Evolutionary conservation across 805 yeast genomes (phyloP).

Genomic region (Candida xiaguanensis): DNA sequence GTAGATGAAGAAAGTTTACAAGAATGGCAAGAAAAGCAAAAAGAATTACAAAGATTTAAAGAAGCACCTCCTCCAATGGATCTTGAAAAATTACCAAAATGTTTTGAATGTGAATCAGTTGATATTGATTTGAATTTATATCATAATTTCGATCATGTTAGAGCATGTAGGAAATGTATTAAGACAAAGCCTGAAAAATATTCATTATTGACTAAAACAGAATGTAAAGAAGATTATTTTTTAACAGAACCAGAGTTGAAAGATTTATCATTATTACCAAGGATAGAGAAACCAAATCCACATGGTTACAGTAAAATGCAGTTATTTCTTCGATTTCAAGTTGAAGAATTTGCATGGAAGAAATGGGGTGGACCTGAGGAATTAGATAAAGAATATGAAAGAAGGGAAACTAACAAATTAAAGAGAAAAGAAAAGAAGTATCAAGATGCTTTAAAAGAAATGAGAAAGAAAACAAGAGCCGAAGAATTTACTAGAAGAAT

Average conservation of each 20-base stretch:
- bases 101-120: constrained; percentile 76
- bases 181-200: constrained; percentile 80
- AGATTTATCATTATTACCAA: constrained; percentile 63
- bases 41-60: constrained; percentile 32
- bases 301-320: constrained; percentile 94
- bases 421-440: constrained; percentile 76
- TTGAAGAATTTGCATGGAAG: constrained; percentile 88
- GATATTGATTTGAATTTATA: constrained; percentile 75
- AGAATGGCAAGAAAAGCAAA: constrained; percentile 48
- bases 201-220: constrained; percentile 89
- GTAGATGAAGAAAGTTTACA: constrained; percentile 23
- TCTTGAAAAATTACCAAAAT: constrained; percentile 69
- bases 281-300: constrained; percentile 90
- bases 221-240: constrained; percentile 87
- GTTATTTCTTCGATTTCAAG: constrained; percentile 81
- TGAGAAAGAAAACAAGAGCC: constrained; percentile 90
- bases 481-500: constrained; percentile 76
- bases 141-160: constrained; percentile 58
- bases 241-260: constrained; percentile 89
- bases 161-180: constrained; percentile 80
- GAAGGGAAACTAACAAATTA: constrained; percentile 69
- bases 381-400: constrained; percentile 87
- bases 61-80: constrained; percentile 74
- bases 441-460: constrained; percentile 72
- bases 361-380: constrained; percentile 94